phyloP scores from a whole-genome alignment of 306 rosid genomes.

The Sesbania bispinosa region DNA sequence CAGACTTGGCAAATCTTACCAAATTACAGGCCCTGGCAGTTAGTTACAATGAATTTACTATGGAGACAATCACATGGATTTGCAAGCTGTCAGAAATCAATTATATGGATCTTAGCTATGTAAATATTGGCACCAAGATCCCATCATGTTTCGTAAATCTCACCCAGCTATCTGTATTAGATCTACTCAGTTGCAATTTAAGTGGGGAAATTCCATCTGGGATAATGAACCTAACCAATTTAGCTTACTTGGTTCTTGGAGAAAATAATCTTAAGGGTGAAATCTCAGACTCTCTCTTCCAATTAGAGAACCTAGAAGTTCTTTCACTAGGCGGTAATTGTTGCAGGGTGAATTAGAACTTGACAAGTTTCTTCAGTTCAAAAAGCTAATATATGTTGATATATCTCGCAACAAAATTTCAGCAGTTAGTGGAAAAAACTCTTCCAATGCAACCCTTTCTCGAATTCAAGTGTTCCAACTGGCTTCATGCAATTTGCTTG shows the following conservation, averaged over 20 bases:
- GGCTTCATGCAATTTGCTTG: not conserved
- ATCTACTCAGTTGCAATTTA: not conserved
- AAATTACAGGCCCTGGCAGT: not conserved
- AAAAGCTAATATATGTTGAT: not conserved
- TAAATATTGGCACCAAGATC: constrained; percentile 18
- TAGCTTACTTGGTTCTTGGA: not conserved
- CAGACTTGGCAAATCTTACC: constrained; percentile 15
- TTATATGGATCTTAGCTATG: not conserved
- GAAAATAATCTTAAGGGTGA: not conserved
- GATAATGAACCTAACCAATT: constrained; percentile 16
- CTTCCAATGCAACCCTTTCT: not conserved
- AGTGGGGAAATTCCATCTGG: constrained; percentile 18
- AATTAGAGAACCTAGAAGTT: not conserved
- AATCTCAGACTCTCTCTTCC: constrained; percentile 11
- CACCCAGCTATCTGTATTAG: not conserved
- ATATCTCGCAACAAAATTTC: not conserved
- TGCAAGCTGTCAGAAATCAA: not conserved
- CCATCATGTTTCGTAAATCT: constrained; percentile 12
- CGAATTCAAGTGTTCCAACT: not conserved
- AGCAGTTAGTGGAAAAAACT: not conserved
- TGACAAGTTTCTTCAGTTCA: not conserved
- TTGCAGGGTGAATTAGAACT: constrained; percentile 15
- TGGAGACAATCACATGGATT: constrained; percentile 6
- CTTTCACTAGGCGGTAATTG: fast-evolving
- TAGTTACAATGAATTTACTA: constrained; percentile 15